These are phyloP conservation scores for Rhytidiadelphus loreus DNA, from an alignment of 225 moss, liverwort and hornwort genomes.

Conservation along the genomic window DNA sequence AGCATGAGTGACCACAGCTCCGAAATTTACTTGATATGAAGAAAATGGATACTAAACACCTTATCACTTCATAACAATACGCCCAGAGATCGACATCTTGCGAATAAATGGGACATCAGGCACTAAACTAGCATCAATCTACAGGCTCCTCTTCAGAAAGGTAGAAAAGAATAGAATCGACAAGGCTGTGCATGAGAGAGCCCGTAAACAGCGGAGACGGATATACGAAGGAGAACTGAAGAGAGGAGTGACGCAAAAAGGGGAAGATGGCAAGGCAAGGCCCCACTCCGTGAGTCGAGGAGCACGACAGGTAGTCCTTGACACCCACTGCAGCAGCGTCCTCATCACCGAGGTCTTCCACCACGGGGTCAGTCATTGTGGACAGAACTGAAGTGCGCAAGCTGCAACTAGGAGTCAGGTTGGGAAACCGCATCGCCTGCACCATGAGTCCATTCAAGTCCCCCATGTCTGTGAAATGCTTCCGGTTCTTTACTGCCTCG, in stretches of 20 bases:
- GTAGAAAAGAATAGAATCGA: slow-evolving; percentile 36
- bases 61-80: background rate
- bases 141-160: slow-evolving; percentile 8
- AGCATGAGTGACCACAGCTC: background rate
- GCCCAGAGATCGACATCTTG: background rate
- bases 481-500: slow-evolving; percentile 37
- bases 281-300: slow-evolving; percentile 63
- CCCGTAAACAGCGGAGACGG: slow-evolving; percentile 43
- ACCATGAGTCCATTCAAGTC: slow-evolving; percentile 57
- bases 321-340: slow-evolving; percentile 28
- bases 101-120: background rate
- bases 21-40: background rate
- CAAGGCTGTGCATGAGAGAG: slow-evolving; percentile 25
- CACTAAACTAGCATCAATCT: background rate
- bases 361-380: slow-evolving; percentile 33
- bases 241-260: slow-evolving; percentile 39
- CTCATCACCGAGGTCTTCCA: slow-evolving; percentile 19
- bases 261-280: slow-evolving; percentile 60
- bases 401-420: slow-evolving; percentile 40
- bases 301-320: slow-evolving; percentile 37
- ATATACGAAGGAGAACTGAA: slow-evolving; percentile 52
- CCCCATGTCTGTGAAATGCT: slow-evolving; percentile 77
- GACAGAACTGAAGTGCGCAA: slow-evolving; percentile 51
- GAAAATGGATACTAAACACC: background rate
- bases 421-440: slow-evolving; percentile 61